Base-by-base conservation (phyloP, 2,329 filamentous ascomycete genomes). In the Tolypocladium guangdongense region DNA sequence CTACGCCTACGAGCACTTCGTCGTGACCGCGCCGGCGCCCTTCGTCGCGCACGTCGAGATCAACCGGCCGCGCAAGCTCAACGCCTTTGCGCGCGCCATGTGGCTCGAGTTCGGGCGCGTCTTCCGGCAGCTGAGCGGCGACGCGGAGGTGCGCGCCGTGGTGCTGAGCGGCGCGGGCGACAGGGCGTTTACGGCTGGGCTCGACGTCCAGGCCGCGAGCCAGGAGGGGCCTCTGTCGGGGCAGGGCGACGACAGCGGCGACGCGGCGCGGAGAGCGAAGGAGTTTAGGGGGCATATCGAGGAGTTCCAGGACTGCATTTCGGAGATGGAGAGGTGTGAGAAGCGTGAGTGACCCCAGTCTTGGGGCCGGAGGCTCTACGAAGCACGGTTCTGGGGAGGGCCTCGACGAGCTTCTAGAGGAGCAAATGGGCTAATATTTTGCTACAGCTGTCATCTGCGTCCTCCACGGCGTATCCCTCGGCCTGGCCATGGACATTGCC, bases 1-100 rank as follows among this genome's bases (percentile, higher is more conserved):
- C 52, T 78, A 80, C 65, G 59, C 60, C 37, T 85, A 81, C 71
- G 74, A 84, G 60, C 76, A 87, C 75, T 90, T 90, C 78, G 82
- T 83, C 59, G 76, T 95, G 60, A 82, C 80, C n/a, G 83, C 83
- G 43, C 88, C 90, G 0, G 64, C 73, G 38, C 78, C 85, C 63
- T 83, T 83, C 73, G 85, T 96, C 49, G 88, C 85, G n/a, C 89
- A 95, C 67, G 87, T 97, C 55, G 86, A 96, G 71, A 95, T 95
- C 72, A 91, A 95, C 74, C 82, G 91, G 1, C 83, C 91, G 1
- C 71, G 82, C 59, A 96, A 95, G 74, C 75, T 96, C 68, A 97
- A 97, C 69, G 84, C 91, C 58, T 96, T 96, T 69, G 79, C 83
- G 59, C 83, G 89, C 67, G 74, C 81, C 52, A 92, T 96, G 83